These are phyloP conservation scores for Picea abies DNA, from an alignment of 83 land plant species.

Conservation along the genomic window DNA sequence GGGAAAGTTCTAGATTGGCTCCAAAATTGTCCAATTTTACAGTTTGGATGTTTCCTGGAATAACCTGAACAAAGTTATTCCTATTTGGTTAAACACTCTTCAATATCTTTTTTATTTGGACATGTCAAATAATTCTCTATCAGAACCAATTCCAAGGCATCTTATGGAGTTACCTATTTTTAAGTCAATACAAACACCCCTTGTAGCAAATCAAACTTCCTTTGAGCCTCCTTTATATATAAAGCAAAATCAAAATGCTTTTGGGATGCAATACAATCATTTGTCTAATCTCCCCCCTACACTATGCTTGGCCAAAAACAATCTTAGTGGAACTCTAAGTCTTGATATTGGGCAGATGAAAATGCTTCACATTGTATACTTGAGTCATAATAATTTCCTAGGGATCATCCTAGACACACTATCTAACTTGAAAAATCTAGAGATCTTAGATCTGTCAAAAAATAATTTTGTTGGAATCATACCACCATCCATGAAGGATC, in stretches of 20 bases:
- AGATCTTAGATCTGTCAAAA: constrained; percentile 36
- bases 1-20: constrained; percentile 55
- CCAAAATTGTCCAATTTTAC: constrained; percentile 20
- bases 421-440: constrained; percentile 34
- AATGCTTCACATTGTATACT: constrained; percentile 33
- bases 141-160: constrained; percentile 43
- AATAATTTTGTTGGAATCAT: constrained; percentile 46
- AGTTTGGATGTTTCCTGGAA: constrained; percentile 65
- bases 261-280: constrained; percentile 44
- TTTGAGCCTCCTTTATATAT: constrained; percentile 36
- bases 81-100: constrained; percentile 45
- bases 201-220: constrained; percentile 1
- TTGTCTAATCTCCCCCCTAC: constrained; percentile 48
- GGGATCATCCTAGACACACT: constrained; percentile 44
- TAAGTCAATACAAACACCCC: constrained; percentile 14
- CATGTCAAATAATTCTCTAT: constrained; percentile 54
- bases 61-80: constrained; percentile 37
- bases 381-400: constrained; percentile 34
- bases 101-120: constrained; percentile 53
- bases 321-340: constrained; percentile 36
- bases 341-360: constrained; percentile 49
- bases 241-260: constrained; percentile 20
- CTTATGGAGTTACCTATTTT: constrained; percentile 27
- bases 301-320: constrained; percentile 36
- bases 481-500: constrained; percentile 30